Base-by-base conservation (phyloP, 441 rosid genomes). In the Corymbia citriodora region DNA sequence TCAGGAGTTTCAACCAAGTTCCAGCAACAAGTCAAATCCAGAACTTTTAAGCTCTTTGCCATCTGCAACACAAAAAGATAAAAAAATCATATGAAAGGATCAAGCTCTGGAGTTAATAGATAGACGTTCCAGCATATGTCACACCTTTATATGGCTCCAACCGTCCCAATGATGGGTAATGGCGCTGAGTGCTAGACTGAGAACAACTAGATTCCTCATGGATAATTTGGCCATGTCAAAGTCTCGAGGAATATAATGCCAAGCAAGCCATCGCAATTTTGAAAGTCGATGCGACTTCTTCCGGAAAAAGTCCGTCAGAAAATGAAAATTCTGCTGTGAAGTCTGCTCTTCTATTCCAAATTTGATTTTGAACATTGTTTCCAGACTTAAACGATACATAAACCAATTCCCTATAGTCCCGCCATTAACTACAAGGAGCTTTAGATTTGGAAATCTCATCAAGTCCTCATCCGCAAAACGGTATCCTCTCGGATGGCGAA, bases 401-500 rank as follows among this genome's bases (percentile, higher is more conserved):
- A 57, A 5, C 63, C 29, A 5, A 0, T 23, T 2, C 29, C 11
- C 27, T 57, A 9, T 4, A 57, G 57, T 0, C 57, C 27, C 3
- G 63, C 63, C 29, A 57, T 21, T 5, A 59, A 59, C 65, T 59
- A 59, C n/a, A 59, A 59, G 65, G 65, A 59, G 0, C 65, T 14
- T 25, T 2, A 59, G 65, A 59, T 59, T 59, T 5, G 1, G 0
- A 59, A 59, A 1, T 59, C 31, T 59, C 65, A 25, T 27, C 1
- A 59, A 27, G 1, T 59, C 65, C 65, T 11, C 65, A 59, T 59
- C 65, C 1, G n/a, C 65, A 25, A 59, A 59, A 59, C n/a, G 31
- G 1, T 25, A 1, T 59, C 1, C 65, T 59, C 0, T 2, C 1
- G 65, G n/a, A 27, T 27, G n/a, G 0, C 3, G n/a, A 0, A 59